Base-by-base conservation (phyloP, 495 filamentous ascomycete genomes). In the Podospora tetraspora region DNA sequence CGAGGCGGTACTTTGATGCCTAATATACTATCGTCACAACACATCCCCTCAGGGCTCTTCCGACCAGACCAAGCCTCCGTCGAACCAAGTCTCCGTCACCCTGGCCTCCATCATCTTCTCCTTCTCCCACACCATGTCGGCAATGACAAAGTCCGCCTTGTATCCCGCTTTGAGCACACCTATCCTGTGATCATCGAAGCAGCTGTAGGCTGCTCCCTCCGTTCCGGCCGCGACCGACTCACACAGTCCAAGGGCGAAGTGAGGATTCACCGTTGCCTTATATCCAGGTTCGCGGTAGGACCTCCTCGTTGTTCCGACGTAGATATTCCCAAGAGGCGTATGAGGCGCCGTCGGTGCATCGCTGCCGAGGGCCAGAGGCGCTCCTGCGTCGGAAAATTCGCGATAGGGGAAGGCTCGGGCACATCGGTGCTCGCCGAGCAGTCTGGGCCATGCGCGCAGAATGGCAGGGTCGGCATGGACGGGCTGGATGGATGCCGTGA, bases 381-480 rank as follows among this genome's bases (percentile, higher is more conserved):
- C 85, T 7, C 84, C 85, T 11, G 78, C 72, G 57, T 85, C 83
- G 1, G 79, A 75, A 67, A 88, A 88, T 62, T 89, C 87, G 37
- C 81, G 80, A 74, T 90, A 89, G 0, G 87, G 85, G 67, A 90
- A 90, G 1, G 86, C 85, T 9, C 88, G 79, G 30, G 75, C 72
- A 66, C 83, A 84, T 19, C 87, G 78, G 13, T 84, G 77, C 21
- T 76, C 69, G 0, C 87, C 87, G 6, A 89, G 74, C 25, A 89
- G 73, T 8, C 73, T 76, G 24, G 85, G 85, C 87, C 87, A 89
- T 1, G 84, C 87, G 12, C 80, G 79, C 25, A 89, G 79, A 59
- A 88, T 87, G 2, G 86, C 85, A 7, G 88, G 87, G 69, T 90
- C 87, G 3, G 85, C 80, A 68, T 90, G 88, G 3, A 89, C 86